Evolutionary conservation across 2,329 filamentous ascomycete species (phyloP).

Genomic region (Clarireedia hainanense): DNA sequence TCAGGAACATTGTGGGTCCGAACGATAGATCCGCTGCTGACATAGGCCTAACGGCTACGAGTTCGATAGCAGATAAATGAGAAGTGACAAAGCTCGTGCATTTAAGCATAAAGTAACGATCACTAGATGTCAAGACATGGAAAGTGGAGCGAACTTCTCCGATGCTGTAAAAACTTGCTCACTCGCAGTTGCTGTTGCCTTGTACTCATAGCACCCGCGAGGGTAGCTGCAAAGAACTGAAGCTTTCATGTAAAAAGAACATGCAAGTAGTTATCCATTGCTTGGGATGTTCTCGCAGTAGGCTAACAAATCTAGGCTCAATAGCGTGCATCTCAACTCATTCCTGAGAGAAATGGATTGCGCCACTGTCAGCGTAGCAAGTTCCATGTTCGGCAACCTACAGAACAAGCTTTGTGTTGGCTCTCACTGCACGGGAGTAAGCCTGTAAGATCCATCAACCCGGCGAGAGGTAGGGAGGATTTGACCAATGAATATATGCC

Average conservation of each 20-base stretch:
- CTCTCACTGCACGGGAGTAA: background rate
- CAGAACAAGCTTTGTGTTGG: slow-evolving; percentile 3
- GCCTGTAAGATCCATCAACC: slow-evolving; percentile 6
- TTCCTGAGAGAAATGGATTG: background rate
- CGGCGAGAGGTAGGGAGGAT: slow-evolving; percentile 7
- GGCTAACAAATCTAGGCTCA: background rate
- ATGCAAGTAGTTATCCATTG: background rate
- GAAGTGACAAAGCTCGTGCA: background rate
- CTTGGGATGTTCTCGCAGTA: background rate
- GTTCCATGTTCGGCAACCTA: background rate
- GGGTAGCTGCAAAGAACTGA: background rate
- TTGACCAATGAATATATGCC: background rate
- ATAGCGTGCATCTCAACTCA: background rate
- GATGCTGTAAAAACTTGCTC: background rate
- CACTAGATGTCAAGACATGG: background rate
- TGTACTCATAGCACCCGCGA: no score
- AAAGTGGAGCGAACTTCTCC: background rate
- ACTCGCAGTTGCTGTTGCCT: background rate
- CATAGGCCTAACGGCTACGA: background rate
- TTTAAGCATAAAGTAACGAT: background rate
- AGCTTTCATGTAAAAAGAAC: background rate
- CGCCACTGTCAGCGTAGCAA: no score
- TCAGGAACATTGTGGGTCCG: background rate
- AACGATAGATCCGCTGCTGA: background rate
- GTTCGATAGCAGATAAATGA: background rate